A percentile compares a stretch with the other conserved stretches of the same genome.
These are phyloP conservation scores for Pseudopediastrum boryanum DNA, from an alignment of 139 green algal species.

Conservation along the genomic window DNA sequence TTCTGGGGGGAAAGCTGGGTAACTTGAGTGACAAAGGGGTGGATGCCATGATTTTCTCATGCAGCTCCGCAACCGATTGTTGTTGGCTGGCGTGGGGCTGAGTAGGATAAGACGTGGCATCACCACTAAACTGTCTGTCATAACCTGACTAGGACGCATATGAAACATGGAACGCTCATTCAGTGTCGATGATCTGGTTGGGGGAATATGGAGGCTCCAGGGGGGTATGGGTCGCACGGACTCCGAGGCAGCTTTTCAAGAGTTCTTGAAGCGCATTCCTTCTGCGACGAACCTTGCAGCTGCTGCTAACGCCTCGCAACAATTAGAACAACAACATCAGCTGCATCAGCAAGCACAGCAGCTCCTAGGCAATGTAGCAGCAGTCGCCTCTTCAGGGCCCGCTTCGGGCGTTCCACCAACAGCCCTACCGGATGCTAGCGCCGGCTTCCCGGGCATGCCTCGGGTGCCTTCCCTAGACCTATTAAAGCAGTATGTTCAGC, in stretches of 20 bases:
- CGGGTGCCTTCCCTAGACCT: slow-evolving; percentile 71
- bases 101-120: too few species aligned
- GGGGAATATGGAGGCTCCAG: slow-evolving; percentile 41
- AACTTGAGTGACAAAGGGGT: too few species aligned
- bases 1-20: too few species aligned
- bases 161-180: slow-evolving; percentile 44
- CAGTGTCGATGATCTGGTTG: slow-evolving; percentile 61
- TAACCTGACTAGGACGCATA: too few species aligned
- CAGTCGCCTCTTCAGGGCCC: not conserved
- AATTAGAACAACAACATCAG: slow-evolving; percentile 26
- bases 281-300: slow-evolving; percentile 61
- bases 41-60: too few species aligned
- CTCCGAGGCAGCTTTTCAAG: slow-evolving; percentile 67
- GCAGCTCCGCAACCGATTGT: too few species aligned
- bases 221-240: slow-evolving; percentile 23
- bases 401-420: not conserved
- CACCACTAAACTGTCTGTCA: too few species aligned
- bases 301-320: slow-evolving; percentile 11
- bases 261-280: slow-evolving; percentile 80
- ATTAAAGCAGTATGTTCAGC: slow-evolving; percentile 58
- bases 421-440: not conserved
- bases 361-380: slow-evolving; percentile 39
- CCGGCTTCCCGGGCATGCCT: slow-evolving; percentile 48
- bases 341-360: slow-evolving; percentile 38
- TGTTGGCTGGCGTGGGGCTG: too few species aligned